Conservation (phyloP, 768 basidiomycete species). For the Boletus subcaerulescens region DNA sequence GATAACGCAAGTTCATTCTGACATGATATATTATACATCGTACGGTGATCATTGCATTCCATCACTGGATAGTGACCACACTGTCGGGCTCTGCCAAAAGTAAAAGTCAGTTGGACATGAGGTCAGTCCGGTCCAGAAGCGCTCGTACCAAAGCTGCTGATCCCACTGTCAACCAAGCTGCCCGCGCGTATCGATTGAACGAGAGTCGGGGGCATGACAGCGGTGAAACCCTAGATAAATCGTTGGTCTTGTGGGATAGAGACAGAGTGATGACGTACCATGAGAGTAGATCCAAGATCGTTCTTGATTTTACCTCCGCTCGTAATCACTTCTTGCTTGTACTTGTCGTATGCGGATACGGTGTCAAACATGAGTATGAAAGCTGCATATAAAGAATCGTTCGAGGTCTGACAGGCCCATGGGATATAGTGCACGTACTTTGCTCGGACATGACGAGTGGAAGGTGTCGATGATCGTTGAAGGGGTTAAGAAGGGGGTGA, state of each 20-base stretch:
- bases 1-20: no score
- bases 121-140: neutral
- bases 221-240: constrained; percentile 17
- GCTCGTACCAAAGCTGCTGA: constrained; percentile 12
- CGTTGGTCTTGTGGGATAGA: neutral
- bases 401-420: neutral
- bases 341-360: constrained; percentile 2
- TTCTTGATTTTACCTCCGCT: constrained; percentile 7
- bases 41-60: neutral
- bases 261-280: neutral
- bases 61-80: constrained; percentile 1
- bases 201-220: constrained; percentile 3
- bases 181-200: neutral
- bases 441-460: constrained; percentile 15
- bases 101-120: neutral
- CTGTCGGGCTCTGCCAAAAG: constrained; percentile 16
- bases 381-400: neutral
- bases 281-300: constrained; percentile 1
- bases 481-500: no score
- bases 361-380: constrained; percentile 11
- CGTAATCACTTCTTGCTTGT: constrained; percentile 2
- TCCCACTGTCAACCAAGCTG: constrained; percentile 4
- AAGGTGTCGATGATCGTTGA: neutral
- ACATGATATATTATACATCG: neutral
- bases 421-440: constrained; percentile 6